Evolutionary conservation across 2,329 filamentous ascomycete species (phyloP), one percentile per base, ranked within the genome.

Genomic region (Diaporthe ampelina): DNA sequence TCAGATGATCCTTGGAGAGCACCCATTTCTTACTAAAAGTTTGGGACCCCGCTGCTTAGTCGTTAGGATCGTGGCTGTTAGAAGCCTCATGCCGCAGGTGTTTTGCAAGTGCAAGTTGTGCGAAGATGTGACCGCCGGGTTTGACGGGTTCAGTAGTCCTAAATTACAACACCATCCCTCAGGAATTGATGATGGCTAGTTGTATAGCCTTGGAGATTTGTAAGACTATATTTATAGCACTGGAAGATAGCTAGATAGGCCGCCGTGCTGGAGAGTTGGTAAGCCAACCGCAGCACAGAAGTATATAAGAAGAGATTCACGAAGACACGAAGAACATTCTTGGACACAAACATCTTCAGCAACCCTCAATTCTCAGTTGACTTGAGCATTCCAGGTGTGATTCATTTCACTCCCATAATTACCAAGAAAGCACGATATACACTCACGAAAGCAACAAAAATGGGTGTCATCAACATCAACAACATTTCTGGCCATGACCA

Each of bases 401-500:
- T 11, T 7, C 35, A 1, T 11, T 61, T 17, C 24, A 19, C 37
- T 10, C 13, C 13, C 8, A 61, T 43, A 19, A 4, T 40, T 61
- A 61, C 19, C 17, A 48, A 4, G 19, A 48, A 48, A 21, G 45
- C 13, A 61, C 37, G 11, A 21, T 3, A 15, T 9, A 61, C 10
- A 45, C 24, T n/a, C 5, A 32, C 26, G 15, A 29, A 15, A 48
- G 45, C 19, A 48, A 21, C 7, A 48, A 32, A 21, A 21, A 63
- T 63, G 59, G 59, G 59, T 32, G 59, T 63, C 24, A 63, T 63
- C 24, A 63, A 63, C 17, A 63, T 63, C 6, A 29, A 63, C 40
- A 63, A 63, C 40, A 63, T 63, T 21, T 63, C 59, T n/a, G 19
- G 19, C 26, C 59, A 65, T 13, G 40, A 48, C 5, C 59, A 65